Percentiles rank a stretch among this genome's conserved stretches.
phyloP scores from a whole-genome alignment of 352 stramenopile genomes.

The Hyphochytrium catenoides region DNA sequence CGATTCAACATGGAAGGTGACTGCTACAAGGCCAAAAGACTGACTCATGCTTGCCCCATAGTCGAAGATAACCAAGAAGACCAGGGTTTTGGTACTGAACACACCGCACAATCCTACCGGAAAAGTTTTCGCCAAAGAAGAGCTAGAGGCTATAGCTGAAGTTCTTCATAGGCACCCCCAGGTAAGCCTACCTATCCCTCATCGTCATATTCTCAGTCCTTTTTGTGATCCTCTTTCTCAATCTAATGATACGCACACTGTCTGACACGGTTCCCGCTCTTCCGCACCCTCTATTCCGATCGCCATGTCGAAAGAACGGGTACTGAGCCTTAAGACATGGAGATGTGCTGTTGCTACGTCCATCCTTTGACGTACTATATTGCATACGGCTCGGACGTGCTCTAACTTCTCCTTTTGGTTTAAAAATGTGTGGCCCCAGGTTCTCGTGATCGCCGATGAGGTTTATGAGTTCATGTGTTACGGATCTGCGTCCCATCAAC shows the following conservation, averaged over 20 bases:
- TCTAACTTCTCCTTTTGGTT: neutral
- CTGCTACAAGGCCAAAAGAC: conserved; percentile 19
- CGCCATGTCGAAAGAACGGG: no score
- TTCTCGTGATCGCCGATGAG: conserved; percentile 90
- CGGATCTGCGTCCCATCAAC: conserved; percentile 32
- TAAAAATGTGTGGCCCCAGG: no score
- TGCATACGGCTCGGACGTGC: neutral
- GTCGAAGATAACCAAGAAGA: conserved; percentile 63
- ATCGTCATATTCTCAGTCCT: no score
- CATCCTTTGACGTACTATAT: no score
- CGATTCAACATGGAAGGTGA: conserved; percentile 20
- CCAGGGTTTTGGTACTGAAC: conserved; percentile 86
- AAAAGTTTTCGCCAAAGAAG: conserved; percentile 79
- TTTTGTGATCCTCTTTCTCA: no score
- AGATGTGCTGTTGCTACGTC: no score
- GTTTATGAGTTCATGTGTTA: conserved; percentile 94
- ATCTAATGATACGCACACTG: no score
- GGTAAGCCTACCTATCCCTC: no score
- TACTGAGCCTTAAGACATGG: no score
- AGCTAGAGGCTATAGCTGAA: conserved; percentile 78
- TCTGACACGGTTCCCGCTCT: no score
- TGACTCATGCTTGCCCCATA: conserved; percentile 17
- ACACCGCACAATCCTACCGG: conserved; percentile 96
- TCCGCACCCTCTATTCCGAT: no score
- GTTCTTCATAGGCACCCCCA: conserved; percentile 50